phyloP scores from a whole-genome alignment of 495 filamentous ascomycete species.

The Xylaria palmicola region DNA sequence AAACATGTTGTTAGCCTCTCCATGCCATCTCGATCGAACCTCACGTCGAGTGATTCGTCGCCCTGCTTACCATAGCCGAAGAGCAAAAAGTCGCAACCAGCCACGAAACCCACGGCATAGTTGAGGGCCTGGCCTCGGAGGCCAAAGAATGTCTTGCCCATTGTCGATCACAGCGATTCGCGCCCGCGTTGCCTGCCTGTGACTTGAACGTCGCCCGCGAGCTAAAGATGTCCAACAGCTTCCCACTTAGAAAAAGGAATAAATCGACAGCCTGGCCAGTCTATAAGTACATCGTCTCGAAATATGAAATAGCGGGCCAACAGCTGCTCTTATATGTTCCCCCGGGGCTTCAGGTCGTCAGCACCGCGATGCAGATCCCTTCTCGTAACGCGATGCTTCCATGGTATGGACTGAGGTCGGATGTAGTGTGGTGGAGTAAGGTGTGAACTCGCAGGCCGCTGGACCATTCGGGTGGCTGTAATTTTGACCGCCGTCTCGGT shows the following conservation, averaged over 20 bases:
- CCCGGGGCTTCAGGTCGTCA: neutral
- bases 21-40: neutral
- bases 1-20: conserved; percentile 15
- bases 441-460: neutral
- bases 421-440: neutral
- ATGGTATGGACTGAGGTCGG: neutral
- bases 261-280: neutral
- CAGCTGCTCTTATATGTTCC: conserved; percentile 5
- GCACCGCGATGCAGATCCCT: neutral
- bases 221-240: neutral
- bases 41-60: neutral
- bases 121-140: conserved; percentile 65
- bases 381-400: conserved; percentile 1
- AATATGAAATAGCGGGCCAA: neutral
- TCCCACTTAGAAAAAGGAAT: neutral
- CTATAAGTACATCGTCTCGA: neutral
- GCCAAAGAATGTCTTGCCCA: conserved; percentile 56
- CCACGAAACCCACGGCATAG: conserved; percentile 64
- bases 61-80: conserved; percentile 42
- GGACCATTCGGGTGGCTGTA: conserved; percentile 7
- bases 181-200: neutral
- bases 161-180: conserved; percentile 17
- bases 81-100: conserved; percentile 67
- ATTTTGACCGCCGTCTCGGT: conserved; percentile 4
- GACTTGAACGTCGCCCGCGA: neutral